Percentiles rank a stretch among this genome's conserved stretches.
Conservation (phyloP, 2,329 filamentous ascomycete genomes). For the Delphinella strobiligena region DNA sequence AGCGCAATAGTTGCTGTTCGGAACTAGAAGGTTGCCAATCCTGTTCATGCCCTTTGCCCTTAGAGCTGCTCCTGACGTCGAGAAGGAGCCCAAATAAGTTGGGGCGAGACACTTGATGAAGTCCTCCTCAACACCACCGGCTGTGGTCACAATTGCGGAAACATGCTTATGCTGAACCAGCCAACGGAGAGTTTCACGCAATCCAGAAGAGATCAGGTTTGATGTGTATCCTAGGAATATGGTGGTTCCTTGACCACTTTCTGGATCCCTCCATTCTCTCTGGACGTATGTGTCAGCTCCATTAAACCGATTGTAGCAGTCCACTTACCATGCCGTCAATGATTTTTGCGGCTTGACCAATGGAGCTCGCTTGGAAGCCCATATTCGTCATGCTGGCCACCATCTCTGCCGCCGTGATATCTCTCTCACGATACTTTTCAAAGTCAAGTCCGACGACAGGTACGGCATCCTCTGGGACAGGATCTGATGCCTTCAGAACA, state of each 20-base stretch:
- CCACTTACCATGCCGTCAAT: conserved; percentile 82
- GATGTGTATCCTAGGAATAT: conserved; percentile 97
- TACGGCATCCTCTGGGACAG: conserved; percentile 65
- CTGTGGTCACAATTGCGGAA: conserved; percentile 86
- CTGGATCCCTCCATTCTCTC: conserved; percentile 71
- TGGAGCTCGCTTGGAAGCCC: conserved; percentile 71
- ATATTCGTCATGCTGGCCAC: conserved; percentile 71
- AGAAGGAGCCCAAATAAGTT: conserved; percentile 86
- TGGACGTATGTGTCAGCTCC: conserved; percentile 20
- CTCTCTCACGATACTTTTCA: conserved; percentile 59
- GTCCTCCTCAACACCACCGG: conserved; percentile 92
- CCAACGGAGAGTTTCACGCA: conserved; percentile 83
- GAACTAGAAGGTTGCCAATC: conserved; percentile 90
- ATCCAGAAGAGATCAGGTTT: conserved; percentile 91
- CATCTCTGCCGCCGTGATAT: conserved; percentile 77
- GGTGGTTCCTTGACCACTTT: conserved; percentile 68
- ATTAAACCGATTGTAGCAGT: too few species aligned
- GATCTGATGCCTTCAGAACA: conserved; percentile 73
- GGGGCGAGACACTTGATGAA: conserved; percentile 95
- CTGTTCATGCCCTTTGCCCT: conserved; percentile 82
- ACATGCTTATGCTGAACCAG: conserved; percentile 88
- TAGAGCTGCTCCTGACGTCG: conserved; percentile 61
- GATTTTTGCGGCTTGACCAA: conserved; percentile 78
- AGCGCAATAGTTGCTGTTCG: conserved; percentile 92
- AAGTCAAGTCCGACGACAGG: conserved; percentile 89